Evolutionary conservation across 2,329 filamentous ascomycete species (phyloP).

Genomic region (Ceratocystis cacaofunesta): DNA sequence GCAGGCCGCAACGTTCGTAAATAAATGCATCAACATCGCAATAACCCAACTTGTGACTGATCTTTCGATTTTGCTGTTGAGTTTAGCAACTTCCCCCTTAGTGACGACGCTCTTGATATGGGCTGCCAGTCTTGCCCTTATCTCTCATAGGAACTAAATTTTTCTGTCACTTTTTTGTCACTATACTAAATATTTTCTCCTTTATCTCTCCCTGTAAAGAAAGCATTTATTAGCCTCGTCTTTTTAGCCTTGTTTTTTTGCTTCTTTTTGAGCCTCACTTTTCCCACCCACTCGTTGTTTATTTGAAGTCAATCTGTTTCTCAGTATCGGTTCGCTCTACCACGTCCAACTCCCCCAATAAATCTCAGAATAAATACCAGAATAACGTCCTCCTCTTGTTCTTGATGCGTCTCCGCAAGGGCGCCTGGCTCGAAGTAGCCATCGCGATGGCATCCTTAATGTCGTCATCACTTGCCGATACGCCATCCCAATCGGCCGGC

Average conservation of each 20-base stretch:
- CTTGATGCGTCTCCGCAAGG: neutral
- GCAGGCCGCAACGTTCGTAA: neutral
- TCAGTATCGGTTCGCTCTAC: neutral
- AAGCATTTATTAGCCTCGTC: neutral
- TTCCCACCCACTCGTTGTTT: neutral
- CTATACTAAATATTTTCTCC: neutral
- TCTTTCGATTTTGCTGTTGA: neutral
- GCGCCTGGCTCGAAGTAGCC: neutral
- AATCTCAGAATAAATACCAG: neutral
- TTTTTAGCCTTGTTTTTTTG: neutral
- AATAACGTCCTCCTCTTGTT: neutral
- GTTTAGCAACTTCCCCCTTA: neutral
- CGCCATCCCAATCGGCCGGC: constrained; percentile 4
- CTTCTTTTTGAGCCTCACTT: neutral
- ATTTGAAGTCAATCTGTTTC: neutral
- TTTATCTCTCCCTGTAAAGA: neutral
- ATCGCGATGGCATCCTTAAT: neutral
- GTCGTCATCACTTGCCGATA: constrained; percentile 17
- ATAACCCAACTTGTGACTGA: neutral
- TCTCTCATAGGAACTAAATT: neutral
- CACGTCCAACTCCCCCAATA: no score
- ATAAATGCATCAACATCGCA: neutral
- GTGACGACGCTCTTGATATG: neutral
- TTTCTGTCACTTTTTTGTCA: neutral
- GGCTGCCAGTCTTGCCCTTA: neutral